Evolutionary conservation across 306 rosid species (phyloP), one percentile per base, ranked within the genome.

Genomic region (Luffa acutangula): DNA sequence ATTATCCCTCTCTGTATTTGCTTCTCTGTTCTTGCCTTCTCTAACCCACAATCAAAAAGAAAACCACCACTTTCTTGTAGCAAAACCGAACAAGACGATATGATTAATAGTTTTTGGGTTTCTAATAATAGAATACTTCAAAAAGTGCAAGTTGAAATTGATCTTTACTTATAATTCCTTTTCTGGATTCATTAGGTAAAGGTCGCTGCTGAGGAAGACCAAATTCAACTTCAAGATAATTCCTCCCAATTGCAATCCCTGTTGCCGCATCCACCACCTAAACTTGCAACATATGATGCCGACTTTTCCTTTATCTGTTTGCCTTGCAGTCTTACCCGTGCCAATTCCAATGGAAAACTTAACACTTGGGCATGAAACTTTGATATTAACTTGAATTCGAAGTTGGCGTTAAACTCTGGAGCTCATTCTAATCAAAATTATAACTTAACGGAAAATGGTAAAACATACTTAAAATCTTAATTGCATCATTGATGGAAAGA

Each of bases 161-260:
- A 58, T 13, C 31, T 45, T 77, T 58, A 58, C 45, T 60, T 78
- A n/a, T 42, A 43, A 14, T 6, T 59, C 51, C 18, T 58, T 39
- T 21, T 43, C 20, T 59, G 42, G 80, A 9, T 79, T 49, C 86
- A 51, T 83, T 82, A 95, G 99, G 97, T 95, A 7, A 60, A 89
- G 31, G 82, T 86, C 63, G 87, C 89, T 59, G 86, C 88, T 90
- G 97, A 91, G 79, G 97, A 93, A 76, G 97, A 87, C 20, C 89
- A 85, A 87, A 86, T 78, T 20, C 89, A 86, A 77, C 85, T 78
- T 85, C 90, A 88, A 81, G 96, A 89, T 41, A 78, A 46, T 43
- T 62, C 79, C 78, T 83, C 89, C 78, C 92, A 81, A 59, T 83
- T 89, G 20, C 87, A 85, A 79, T 80, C 86, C 8, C n/a, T 81